A percentile compares a stretch with the other conserved stretches of the same genome.
Conservation (phyloP, 208 protist species). For the Angomonas desouzai region DNA sequence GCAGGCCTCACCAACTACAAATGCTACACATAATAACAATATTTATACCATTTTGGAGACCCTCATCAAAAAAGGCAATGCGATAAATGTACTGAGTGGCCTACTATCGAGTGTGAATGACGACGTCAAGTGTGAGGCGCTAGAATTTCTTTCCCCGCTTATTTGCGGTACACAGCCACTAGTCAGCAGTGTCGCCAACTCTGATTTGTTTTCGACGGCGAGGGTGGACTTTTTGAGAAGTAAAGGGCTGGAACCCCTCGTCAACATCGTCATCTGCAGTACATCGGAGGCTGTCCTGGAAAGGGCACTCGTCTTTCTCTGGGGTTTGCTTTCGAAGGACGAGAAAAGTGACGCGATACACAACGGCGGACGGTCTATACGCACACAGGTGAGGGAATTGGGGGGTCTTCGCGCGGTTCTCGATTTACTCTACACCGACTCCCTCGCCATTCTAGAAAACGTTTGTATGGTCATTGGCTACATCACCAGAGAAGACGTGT, state of each 20-base stretch:
- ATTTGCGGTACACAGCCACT: conserved; percentile 36
- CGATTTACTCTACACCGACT: conserved; percentile 89
- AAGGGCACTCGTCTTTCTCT: conserved; percentile 84
- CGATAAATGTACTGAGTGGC: conserved; percentile 43
- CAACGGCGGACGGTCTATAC: conserved; percentile 40
- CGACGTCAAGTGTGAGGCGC: conserved; percentile 85
- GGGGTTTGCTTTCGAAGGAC: conserved; percentile 75
- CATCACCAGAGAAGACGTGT: conserved; percentile 89
- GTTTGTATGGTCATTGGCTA: conserved; percentile 92
- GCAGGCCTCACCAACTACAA: conserved; percentile 28
- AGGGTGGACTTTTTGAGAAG: conserved; percentile 63
- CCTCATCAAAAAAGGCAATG: conserved; percentile 44
- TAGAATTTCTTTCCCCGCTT: conserved; percentile 71
- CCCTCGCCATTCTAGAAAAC: conserved; percentile 88
- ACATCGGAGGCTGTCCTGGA: conserved; percentile 87
- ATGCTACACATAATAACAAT: conserved; percentile 28
- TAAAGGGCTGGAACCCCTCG: conserved; percentile 75
- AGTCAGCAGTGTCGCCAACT: conserved; percentile 19
- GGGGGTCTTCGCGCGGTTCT: conserved; percentile 84
- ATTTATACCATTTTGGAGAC: conserved; percentile 34
- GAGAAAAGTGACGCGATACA: conserved; percentile 46
- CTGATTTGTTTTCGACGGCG: conserved; percentile 20
- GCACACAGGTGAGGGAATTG: conserved; percentile 58
- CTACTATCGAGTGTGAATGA: conserved; percentile 91
- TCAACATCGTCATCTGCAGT: conserved; percentile 81